Base-by-base conservation (phyloP, 805 yeast species). In the Barnettozyma sucrosica region DNA sequence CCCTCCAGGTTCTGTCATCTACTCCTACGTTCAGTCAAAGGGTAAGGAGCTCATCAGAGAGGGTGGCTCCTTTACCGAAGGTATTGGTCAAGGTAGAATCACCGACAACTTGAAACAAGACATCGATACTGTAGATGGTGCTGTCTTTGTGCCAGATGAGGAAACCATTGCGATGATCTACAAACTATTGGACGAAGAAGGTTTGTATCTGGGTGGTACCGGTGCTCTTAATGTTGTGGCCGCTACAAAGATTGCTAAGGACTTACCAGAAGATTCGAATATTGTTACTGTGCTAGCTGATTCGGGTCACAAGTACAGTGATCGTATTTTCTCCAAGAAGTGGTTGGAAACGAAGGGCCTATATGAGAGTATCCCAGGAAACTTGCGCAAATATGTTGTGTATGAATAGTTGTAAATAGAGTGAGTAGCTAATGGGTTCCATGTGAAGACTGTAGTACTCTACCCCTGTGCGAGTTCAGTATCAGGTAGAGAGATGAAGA, bases 61-160 rank as follows among this genome's bases (percentile, higher is more conserved):
- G 1, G 97, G 97, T 26, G 79, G 88, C 3, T 85, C 95, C 0
- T 89, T 90, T 66, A 90, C 97, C 25, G 97, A 90, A 69, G 97
- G 97, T 28, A 89, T 90, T 68, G 97, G 97, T 25, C 97, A 90
- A 68, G 96, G 96, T 41, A 77, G 97, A 58, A 84, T 90, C 58
- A 90, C 97, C 6, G 84, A 78, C 53, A 90, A 90, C 65, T 74
- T 90, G 65, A 72, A 72, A 16, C 85, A 80, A 39, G 96, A 88
- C 52, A 69, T 89, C 25, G 83, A 74, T 8, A 64, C 82, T 28
- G 73, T 88, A 33, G 97, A 90, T 62, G 95, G 83, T 56, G 95
- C 97, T 1, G 66, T 86, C 43, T 75, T 77, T 54, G 79, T 90
- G 45, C 79, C 89, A 2, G 97, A 90, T 67, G 84, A 76, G 48